Conservation (phyloP, 2,329 filamentous ascomycete species). For the Drechslerella stenobrocha region DNA sequence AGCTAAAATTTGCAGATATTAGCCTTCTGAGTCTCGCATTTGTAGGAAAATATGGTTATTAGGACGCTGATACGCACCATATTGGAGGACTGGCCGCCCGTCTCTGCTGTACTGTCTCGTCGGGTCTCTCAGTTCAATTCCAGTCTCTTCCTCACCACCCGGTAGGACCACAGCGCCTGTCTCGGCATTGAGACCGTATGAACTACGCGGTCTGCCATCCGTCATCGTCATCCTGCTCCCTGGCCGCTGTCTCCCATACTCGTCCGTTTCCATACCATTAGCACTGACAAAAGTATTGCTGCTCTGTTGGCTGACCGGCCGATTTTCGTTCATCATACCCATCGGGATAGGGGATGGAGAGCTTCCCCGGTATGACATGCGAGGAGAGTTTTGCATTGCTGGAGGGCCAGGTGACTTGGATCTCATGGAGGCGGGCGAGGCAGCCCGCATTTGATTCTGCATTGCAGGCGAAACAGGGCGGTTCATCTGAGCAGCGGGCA, state of each 20-base stretch:
- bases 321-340: constrained; percentile 46
- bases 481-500: constrained; percentile 41
- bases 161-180: constrained; percentile 58
- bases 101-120: constrained; percentile 82
- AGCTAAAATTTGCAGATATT: constrained; percentile 61
- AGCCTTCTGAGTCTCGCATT: too few species aligned
- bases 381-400: constrained; percentile 41
- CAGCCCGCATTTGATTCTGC: constrained; percentile 41
- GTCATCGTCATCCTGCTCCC: constrained; percentile 40
- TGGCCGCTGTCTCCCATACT: constrained; percentile 14
- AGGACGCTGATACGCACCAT: constrained; percentile 69
- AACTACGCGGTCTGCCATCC: constrained; percentile 32
- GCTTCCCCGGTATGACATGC: constrained; percentile 38
- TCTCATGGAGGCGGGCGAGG: constrained; percentile 41
- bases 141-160: constrained; percentile 58
- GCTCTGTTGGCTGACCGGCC: constrained; percentile 45
- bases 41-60: too few species aligned
- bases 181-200: constrained; percentile 43
- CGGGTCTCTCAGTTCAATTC: constrained; percentile 76
- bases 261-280: constrained; percentile 32
- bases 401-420: constrained; percentile 30
- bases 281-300: constrained; percentile 48
- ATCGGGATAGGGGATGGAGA: constrained; percentile 29
- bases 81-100: constrained; percentile 85
- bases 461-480: constrained; percentile 40